Conservation (phyloP, 768 basidiomycete species). For the Hysterangium stoloniferum region DNA sequence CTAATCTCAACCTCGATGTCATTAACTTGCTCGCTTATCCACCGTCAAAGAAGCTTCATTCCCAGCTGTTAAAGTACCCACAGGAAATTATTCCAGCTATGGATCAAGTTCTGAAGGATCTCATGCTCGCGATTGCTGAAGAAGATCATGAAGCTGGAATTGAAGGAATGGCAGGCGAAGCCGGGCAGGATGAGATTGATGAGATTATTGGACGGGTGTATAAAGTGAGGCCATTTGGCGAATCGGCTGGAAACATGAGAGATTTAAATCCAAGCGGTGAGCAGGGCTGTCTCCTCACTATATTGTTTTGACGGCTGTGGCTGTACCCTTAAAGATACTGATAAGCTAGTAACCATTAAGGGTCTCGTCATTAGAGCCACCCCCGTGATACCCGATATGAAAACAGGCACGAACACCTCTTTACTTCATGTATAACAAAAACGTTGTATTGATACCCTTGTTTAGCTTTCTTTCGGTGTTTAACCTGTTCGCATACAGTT, state of each 20-base stretch:
- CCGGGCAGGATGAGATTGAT: constrained; percentile 78
- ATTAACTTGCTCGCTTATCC: constrained; percentile 82
- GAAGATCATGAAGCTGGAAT: constrained; percentile 62
- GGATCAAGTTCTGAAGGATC: constrained; percentile 92
- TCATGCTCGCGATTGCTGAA: constrained; percentile 84
- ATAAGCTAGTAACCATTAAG: constrained; percentile 93
- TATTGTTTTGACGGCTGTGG: not conserved
- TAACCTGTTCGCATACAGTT: constrained; percentile 92
- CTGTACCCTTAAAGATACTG: constrained; percentile 61
- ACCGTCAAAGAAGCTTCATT: constrained; percentile 71
- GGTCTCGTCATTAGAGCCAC: constrained; percentile 97
- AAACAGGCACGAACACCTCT: constrained; percentile 42
- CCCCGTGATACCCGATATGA: constrained; percentile 98
- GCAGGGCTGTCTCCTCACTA: constrained; percentile 13
- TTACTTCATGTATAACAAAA: not conserved
- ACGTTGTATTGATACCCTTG: not conserved
- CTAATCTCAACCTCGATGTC: constrained; percentile 87
- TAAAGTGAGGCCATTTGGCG: constrained; percentile 89
- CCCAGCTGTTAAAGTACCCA: constrained; percentile 85
- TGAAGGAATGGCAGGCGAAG: constrained; percentile 68
- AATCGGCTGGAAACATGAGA: constrained; percentile 84
- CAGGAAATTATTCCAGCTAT: constrained; percentile 96
- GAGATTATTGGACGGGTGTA: constrained; percentile 85
- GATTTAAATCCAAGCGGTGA: constrained; percentile 87
- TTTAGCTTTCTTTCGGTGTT: constrained; percentile 92